phyloP scores from a whole-genome alignment of 2,329 filamentous ascomycete species.

The Colletotrichum magnum region DNA sequence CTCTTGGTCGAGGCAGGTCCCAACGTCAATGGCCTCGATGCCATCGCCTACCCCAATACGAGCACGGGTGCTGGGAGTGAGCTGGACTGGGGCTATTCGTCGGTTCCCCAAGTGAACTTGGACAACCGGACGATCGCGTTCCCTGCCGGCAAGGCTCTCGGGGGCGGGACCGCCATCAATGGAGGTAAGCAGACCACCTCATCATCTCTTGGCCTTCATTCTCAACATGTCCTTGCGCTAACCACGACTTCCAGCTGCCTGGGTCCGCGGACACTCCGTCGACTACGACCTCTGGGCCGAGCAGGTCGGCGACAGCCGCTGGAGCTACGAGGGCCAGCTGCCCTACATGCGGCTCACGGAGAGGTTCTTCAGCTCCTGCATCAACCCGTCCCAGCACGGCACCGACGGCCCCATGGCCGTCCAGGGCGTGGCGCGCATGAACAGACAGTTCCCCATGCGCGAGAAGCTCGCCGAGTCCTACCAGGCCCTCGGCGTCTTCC shows the following conservation, averaged over 20 bases:
- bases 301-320: conserved; percentile 54
- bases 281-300: conserved; percentile 63
- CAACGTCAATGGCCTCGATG: conserved; percentile 46
- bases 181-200: conserved; percentile 46
- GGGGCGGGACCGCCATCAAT: conserved; percentile 58
- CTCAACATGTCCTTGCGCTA: conserved; percentile 54
- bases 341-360: conserved; percentile 61
- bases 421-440: conserved; percentile 46
- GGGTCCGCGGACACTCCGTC: conserved; percentile 58
- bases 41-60: conserved; percentile 46
- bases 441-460: conserved; percentile 55
- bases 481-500: conserved; percentile 54
- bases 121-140: conserved; percentile 39
- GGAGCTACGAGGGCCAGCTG: conserved; percentile 61
- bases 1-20: conserved; percentile 57
- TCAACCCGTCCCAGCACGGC: conserved; percentile 53
- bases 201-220: conserved; percentile 49
- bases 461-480: conserved; percentile 54
- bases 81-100: conserved; percentile 53
- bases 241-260: conserved; percentile 45
- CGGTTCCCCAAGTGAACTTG: conserved; percentile 47
- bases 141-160: conserved; percentile 54
- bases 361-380: conserved; percentile 44
- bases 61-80: conserved; percentile 39
- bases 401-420: conserved; percentile 54